Evolutionary conservation across 2,329 filamentous ascomycete genomes (phyloP).

Genomic region (Biscogniauxia marginata): DNA sequence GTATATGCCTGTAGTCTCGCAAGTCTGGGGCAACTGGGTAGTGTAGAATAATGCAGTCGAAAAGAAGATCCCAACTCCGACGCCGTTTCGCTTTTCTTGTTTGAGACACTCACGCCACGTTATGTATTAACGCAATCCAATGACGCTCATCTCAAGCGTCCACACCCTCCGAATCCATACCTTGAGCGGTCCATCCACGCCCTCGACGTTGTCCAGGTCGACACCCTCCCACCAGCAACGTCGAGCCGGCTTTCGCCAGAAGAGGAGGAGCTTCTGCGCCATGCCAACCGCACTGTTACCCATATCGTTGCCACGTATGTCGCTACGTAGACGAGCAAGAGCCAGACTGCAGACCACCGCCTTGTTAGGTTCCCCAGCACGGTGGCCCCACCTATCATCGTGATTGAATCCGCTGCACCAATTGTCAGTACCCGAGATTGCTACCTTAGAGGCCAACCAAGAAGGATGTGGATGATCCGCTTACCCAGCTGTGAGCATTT

Average conservation of each 20-base stretch:
- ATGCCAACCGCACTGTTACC: constrained; percentile 85
- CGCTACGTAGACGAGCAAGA: constrained; percentile 86
- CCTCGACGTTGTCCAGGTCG: constrained; percentile 84
- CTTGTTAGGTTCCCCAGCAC: constrained; percentile 96
- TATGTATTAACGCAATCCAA: constrained; percentile 66
- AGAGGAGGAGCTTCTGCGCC: constrained; percentile 95
- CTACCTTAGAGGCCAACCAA: not conserved
- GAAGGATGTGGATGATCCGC: constrained; percentile 35
- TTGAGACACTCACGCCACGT: constrained; percentile 6
- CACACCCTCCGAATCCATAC: constrained; percentile 98
- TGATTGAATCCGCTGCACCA: constrained; percentile 83
- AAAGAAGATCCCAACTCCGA: constrained; percentile 19
- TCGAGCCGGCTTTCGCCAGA: constrained; percentile 95
- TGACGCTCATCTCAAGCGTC: constrained; percentile 98
- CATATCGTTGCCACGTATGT: constrained; percentile 78
- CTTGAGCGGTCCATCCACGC: constrained; percentile 88
- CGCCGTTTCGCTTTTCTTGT: constrained; percentile 23
- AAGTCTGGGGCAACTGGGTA: not conserved
- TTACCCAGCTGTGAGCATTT: constrained; percentile 98
- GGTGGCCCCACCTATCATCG: constrained; percentile 92
- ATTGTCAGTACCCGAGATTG: constrained; percentile 13
- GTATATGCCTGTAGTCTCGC: not conserved
- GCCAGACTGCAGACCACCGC: constrained; percentile 97
- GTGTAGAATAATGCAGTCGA: constrained; percentile 7
- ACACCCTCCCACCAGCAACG: constrained; percentile 99